Base-by-base conservation (phyloP, 768 basidiomycete genomes). In the Xerocomellus amylosporus region DNA sequence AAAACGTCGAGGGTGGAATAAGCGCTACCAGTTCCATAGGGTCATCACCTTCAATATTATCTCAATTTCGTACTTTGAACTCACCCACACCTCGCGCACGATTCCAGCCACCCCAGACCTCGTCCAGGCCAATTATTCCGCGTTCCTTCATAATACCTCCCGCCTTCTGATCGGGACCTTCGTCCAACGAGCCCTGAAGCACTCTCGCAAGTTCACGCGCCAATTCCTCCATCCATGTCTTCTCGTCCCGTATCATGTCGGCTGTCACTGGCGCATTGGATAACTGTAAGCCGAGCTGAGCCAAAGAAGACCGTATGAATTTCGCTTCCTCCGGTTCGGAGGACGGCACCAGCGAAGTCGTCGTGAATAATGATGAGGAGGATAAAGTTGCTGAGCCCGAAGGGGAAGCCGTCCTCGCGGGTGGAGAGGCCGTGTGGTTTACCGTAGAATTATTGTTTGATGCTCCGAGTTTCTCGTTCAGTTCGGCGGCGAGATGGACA, bases 41-140 rank as follows among this genome's bases (percentile, higher is more conserved):
- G 30, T 26, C n/a, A 44, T 51, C 42, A 20, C 46, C 28, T 24
- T 49, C 26, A 12, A 37, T 37, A 33, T 45, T 30, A 26, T 47
- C 30, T 38, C 42, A 49, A 20, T 41, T 24, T 54, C 24, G 38
- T 19, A 24, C 30, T 20, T 26, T 15, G 38, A 19, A 51, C 60
- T 68, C 69, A 92, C 93, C 88, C 50, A 96, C 88, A 46, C 94
- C 94, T 60, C 94, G 75, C 7, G 92, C 93, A 54, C 94, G 85
- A 66, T 95, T 96, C 94, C 94, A 97, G 2, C 88, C 85, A 26
- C 91, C 91, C 94, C 94, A 98, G 0, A 89, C 89, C 71, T 96
- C 94, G 65, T 98, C 94, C 26, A 97, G 72, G 0, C 87, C 90
- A 37, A 97, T 80, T 33, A 96, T 81, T 1, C 91, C 93, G 28